Percentiles rank a stretch among this genome's conserved stretches.
phyloP scores from a whole-genome alignment of 1,284 basidiomycete species.

The Cutaneotrichosporon sp. region DNA sequence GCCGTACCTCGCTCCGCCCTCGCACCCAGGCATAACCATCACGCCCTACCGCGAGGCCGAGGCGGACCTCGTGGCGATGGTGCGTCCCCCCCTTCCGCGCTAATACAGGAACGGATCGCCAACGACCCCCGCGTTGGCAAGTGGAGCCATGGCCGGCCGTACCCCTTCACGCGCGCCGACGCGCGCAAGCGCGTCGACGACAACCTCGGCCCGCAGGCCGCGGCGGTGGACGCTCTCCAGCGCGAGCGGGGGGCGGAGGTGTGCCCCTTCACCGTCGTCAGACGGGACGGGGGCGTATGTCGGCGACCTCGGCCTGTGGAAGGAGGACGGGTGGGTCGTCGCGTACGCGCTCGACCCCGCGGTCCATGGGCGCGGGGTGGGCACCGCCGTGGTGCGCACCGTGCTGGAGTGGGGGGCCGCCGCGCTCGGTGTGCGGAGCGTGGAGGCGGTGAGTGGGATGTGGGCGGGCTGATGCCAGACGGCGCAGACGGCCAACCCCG shows the following conservation, averaged over 20 bases:
- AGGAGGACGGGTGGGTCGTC: background rate
- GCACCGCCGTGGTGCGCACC: background rate
- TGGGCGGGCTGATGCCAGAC: background rate
- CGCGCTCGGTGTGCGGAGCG: background rate
- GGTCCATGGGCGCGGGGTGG: background rate
- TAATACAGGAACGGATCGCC: background rate
- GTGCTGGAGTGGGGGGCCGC: background rate
- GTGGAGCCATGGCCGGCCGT: background rate
- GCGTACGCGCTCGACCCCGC: background rate
- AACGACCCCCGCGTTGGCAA: background rate
- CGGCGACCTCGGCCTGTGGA: background rate
- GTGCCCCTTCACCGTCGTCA: background rate
- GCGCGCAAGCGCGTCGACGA: background rate
- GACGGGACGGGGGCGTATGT: background rate
- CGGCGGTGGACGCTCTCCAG: background rate
- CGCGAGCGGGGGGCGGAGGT: background rate
- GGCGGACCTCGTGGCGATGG: background rate
- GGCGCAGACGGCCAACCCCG: background rate
- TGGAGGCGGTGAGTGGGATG: background rate
- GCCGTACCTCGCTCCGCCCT: background rate
- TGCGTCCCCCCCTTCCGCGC: background rate
- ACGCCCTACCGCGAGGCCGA: background rate
- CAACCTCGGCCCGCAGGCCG: background rate
- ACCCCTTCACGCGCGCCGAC: background rate
- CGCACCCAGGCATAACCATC: background rate